These are phyloP conservation scores for Tolypocladium capitatum DNA, from an alignment of 2,329 filamentous ascomycete genomes.

Conservation along the genomic window DNA sequence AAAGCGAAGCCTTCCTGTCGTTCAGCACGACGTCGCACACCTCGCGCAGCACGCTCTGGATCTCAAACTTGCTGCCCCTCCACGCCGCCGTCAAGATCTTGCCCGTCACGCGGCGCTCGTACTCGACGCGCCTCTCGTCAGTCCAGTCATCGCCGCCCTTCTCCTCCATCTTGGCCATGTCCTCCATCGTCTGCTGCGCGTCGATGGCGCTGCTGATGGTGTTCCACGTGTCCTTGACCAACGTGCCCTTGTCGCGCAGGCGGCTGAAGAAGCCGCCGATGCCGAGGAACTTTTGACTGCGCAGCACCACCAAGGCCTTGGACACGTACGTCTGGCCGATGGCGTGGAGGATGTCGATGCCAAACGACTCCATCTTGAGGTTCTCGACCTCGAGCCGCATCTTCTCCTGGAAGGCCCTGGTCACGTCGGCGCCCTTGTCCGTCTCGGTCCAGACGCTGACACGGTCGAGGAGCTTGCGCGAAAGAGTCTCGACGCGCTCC, in stretches of 20 bases:
- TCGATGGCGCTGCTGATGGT: slow-evolving; percentile 94
- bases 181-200: slow-evolving; percentile 96
- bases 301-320: slow-evolving; percentile 78
- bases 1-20: slow-evolving; percentile 61
- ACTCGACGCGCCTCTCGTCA: slow-evolving; percentile 91
- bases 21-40: slow-evolving; percentile 84
- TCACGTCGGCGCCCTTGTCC: slow-evolving; percentile 77
- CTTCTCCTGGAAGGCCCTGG: slow-evolving; percentile 83
- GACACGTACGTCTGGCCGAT: slow-evolving; percentile 83
- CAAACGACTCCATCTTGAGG: slow-evolving; percentile 98
- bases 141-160: slow-evolving; percentile 95
- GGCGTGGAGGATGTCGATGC: slow-evolving; percentile 87
- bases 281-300: slow-evolving; percentile 92
- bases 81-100: slow-evolving; percentile 97
- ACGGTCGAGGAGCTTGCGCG: slow-evolving; percentile 75
- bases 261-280: slow-evolving; percentile 90
- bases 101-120: slow-evolving; percentile 87
- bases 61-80: slow-evolving; percentile 94
- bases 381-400: slow-evolving; percentile 92
- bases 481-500: slow-evolving; percentile 75
- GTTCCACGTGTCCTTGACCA: slow-evolving; percentile 97
- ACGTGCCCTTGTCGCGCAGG: slow-evolving; percentile 88
- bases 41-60: slow-evolving; percentile 86
- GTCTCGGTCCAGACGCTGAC: slow-evolving; percentile 96
- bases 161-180: slow-evolving; percentile 95